These are phyloP conservation scores for Taiozyma onychis DNA, from an alignment of 1,139 yeast species.

Conservation along the genomic window DNA sequence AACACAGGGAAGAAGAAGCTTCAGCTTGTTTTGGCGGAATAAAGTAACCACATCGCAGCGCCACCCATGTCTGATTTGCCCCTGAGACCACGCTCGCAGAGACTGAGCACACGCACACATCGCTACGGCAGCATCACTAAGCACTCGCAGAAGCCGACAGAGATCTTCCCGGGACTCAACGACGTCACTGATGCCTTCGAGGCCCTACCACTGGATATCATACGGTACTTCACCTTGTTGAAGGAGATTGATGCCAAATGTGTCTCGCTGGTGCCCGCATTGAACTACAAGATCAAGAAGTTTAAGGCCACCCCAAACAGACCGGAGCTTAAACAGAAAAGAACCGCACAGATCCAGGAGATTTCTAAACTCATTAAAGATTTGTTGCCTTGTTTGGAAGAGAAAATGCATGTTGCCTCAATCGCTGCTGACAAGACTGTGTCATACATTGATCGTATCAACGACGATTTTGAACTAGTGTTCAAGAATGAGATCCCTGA, in stretches of 20 bases:
- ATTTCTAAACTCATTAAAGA: constrained; percentile 53
- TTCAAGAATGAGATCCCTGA: constrained; percentile 67
- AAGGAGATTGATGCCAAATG: constrained; percentile 96
- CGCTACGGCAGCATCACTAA: background rate
- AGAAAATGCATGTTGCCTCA: constrained; percentile 95
- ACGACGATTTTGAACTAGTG: constrained; percentile 74
- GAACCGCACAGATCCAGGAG: constrained; percentile 14
- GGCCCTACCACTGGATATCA: constrained; percentile 80
- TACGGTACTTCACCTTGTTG: constrained; percentile 79
- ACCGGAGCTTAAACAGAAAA: constrained; percentile 5
- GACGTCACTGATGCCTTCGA: constrained; percentile 90
- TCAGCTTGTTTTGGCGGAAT: too few relatives aligned
- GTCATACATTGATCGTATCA: constrained; percentile 66
- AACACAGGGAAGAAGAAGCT: too few relatives aligned
- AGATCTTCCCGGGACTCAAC: constrained; percentile 70
- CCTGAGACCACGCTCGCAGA: constrained; percentile 16
- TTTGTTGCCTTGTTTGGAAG: constrained; percentile 89
- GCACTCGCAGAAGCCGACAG: constrained; percentile 25
- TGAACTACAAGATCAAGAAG: constrained; percentile 50
- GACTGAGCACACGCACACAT: constrained; percentile 10
- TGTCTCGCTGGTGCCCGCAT: constrained; percentile 64
- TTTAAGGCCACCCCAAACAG: constrained; percentile 36
- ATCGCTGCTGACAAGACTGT: constrained; percentile 78
- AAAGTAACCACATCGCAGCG: background rate
- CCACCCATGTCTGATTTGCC: constrained; percentile 4